Percentiles rank a stretch among this genome's conserved stretches.
Conservation (phyloP, 441 rosid genomes). For the Theobroma grandiflorum region DNA sequence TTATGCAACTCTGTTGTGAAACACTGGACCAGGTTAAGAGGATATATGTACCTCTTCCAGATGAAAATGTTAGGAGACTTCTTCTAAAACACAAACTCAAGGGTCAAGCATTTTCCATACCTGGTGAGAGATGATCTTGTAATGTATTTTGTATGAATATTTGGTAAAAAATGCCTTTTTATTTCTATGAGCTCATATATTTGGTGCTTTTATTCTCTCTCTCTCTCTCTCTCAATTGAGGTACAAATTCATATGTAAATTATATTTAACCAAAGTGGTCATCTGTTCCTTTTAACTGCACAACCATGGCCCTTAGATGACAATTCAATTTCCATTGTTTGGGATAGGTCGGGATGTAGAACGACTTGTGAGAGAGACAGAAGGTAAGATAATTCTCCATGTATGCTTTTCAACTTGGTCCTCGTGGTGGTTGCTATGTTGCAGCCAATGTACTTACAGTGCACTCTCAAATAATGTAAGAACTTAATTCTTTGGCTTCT, state of each 20-base stretch:
- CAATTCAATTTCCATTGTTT: constrained; percentile 24
- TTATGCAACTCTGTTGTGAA: constrained; percentile 25
- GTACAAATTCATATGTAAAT: not conserved
- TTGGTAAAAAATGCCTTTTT: no score
- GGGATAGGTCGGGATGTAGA: constrained; percentile 75
- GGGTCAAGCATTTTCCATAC: constrained; percentile 80
- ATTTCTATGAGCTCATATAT: not conserved
- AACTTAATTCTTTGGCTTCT: constrained; percentile 1
- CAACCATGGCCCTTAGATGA: constrained; percentile 3
- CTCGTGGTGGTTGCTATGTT: not conserved
- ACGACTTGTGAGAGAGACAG: constrained; percentile 77
- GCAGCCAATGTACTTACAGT: not conserved
- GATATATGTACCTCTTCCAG: constrained; percentile 89
- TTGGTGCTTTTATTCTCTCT: not conserved
- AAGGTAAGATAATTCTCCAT: constrained; percentile 55
- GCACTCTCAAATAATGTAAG: not conserved
- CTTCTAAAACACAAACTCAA: constrained; percentile 78
- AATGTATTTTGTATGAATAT: not conserved
- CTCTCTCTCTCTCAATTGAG: not conserved
- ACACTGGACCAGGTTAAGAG: constrained; percentile 76
- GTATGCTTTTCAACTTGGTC: constrained; percentile 12
- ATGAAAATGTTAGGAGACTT: constrained; percentile 71
- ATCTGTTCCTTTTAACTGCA: constrained; percentile 13
- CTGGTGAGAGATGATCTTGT: constrained; percentile 48
- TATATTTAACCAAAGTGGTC: not conserved